Evolutionary conservation across 805 yeast species (phyloP), one percentile per base, ranked within the genome.

Genomic region (Jamesozyma gamospora): DNA sequence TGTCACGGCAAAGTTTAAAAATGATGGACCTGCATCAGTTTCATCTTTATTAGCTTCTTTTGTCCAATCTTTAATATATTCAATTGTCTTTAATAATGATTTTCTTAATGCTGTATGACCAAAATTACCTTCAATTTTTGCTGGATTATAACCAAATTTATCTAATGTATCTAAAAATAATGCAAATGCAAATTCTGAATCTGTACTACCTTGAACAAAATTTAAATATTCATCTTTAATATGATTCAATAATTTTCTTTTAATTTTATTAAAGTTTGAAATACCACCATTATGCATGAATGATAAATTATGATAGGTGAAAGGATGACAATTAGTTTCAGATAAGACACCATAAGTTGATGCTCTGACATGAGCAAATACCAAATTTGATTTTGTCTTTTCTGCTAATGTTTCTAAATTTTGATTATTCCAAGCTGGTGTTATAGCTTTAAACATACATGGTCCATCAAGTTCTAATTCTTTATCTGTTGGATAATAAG

Each of bases 261-360:
- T 92, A 50, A 92, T 82, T 47, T 65, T 63, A 39, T 67, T 59
- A 58, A 90, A 92, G 43, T 76, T 75, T 10, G 88, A 70, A 18
- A 92, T 75, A 0, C 85, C 92, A 25, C 98, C 98, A 62, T 92
- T 92, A 62, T 92, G 98, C 98, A 92, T 92, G 58, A 92, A 92
- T 82, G 90, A 82, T 35, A 90, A 65, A 37, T 77, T 77, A 45
- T 88, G 90, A 57, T 76, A 87, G 3, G 82, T 77, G 62, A 92
- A 92, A 0, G 98, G 98, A 59, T 92, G 98, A 62, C 98, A 92
- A 61, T 92, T 92, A 0, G 96, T 90, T 57, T 92, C 98, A 10
- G 94, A 74, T 21, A 92, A 64, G 1, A 84, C 94, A 35, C 98
- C 98, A 46, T 94, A 85, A 0, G 98, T 92, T 0, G 95, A 83